These are phyloP conservation scores for Trypanosoma scelopori DNA, from an alignment of 208 protist genomes.

Conservation along the genomic window DNA sequence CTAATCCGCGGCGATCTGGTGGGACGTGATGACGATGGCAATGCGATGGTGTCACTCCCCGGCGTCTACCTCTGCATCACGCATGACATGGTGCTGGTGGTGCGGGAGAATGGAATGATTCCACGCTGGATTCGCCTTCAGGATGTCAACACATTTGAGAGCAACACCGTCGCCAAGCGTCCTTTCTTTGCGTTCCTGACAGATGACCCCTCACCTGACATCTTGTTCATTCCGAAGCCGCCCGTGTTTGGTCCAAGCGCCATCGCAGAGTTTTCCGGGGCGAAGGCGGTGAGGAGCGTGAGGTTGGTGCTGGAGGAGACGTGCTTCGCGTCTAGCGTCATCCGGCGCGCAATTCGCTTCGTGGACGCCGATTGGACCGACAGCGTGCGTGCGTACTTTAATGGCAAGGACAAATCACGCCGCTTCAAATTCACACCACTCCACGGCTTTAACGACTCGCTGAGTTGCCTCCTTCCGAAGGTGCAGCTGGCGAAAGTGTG, in stretches of 20 bases:
- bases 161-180: constrained; percentile 39
- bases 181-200: constrained; percentile 62
- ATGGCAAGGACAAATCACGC: constrained; percentile 30
- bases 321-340: constrained; percentile 51
- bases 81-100: constrained; percentile 59
- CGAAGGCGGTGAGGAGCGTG: constrained; percentile 34
- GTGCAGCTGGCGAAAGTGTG: constrained; percentile 60
- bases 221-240: constrained; percentile 63
- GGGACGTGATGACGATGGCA: constrained; percentile 36
- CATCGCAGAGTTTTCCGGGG: constrained; percentile 41
- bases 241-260: constrained; percentile 44
- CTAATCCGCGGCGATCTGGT: constrained; percentile 59
- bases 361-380: constrained; percentile 6
- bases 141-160: constrained; percentile 51
- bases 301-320: constrained; percentile 45
- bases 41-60: constrained; percentile 31
- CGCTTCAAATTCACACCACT: constrained; percentile 40
- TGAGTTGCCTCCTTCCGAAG: constrained; percentile 64
- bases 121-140: constrained; percentile 57
- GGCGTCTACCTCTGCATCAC: constrained; percentile 65
- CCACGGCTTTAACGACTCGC: constrained; percentile 28
- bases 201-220: constrained; percentile 48
- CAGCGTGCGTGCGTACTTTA: constrained; percentile 37
- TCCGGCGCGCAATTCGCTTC: constrained; percentile 47
- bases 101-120: constrained; percentile 58